Percentiles rank a stretch among this genome's conserved stretches.
Evolutionary conservation across 2,329 filamentous ascomycete genomes (phyloP).

Genomic region (Drechslerella coelobrocha): DNA sequence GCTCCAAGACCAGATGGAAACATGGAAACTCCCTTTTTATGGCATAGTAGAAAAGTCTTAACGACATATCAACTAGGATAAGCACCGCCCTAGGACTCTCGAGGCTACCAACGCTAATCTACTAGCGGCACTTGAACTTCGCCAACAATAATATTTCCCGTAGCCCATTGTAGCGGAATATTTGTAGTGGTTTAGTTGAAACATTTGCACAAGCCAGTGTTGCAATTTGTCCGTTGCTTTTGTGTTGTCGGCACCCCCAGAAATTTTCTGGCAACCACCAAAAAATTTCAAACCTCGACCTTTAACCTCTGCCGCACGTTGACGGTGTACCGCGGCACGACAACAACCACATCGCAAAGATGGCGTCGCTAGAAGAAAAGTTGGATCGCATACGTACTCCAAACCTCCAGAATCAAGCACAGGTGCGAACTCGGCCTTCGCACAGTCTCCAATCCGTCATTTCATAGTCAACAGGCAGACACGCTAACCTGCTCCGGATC

Average conservation of each 20-base stretch:
- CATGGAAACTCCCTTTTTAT: too few relatives aligned
- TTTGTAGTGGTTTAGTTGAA: not conserved
- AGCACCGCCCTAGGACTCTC: too few relatives aligned
- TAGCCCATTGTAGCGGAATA: too few relatives aligned
- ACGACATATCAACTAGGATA: too few relatives aligned
- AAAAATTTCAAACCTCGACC: constrained; percentile 26
- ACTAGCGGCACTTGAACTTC: too few relatives aligned
- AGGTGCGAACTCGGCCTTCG: constrained; percentile 64
- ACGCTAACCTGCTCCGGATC: constrained; percentile 10
- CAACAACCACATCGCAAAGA: constrained; percentile 52
- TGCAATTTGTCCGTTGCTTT: constrained; percentile 19
- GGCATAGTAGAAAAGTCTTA: too few relatives aligned
- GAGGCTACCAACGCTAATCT: too few relatives aligned
- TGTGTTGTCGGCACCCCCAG: constrained; percentile 27
- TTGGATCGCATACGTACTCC: constrained; percentile 97
- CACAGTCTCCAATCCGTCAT: constrained; percentile 24
- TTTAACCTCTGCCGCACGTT: constrained; percentile 3
- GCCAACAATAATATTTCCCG: too few relatives aligned
- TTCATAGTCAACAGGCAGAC: not conserved
- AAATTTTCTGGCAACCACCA: constrained; percentile 24
- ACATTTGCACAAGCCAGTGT: constrained; percentile 12
- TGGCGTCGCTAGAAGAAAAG: constrained; percentile 79
- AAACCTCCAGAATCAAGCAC: constrained; percentile 92
- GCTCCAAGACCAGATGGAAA: too few relatives aligned
- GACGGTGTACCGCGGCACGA: constrained; percentile 21